These are phyloP conservation scores for Cytauxzoon felis DNA, from an alignment of 169 alveolate genomes.

Conservation along the genomic window DNA sequence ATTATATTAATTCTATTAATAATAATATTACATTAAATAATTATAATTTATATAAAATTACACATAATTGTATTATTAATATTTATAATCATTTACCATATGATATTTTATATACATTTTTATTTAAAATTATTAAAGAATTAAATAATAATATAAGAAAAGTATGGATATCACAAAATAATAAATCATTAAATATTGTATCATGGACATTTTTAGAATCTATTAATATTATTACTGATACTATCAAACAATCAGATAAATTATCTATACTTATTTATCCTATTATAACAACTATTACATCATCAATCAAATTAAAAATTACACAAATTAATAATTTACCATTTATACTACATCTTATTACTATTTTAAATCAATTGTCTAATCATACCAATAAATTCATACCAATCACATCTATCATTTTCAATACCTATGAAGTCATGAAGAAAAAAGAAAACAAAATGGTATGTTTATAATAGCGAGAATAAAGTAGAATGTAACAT, in stretches of 20 bases:
- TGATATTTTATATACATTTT: slow-evolving; percentile 17
- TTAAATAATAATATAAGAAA: slow-evolving; percentile 43
- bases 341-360: slow-evolving; percentile 41
- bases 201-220: slow-evolving; percentile 60
- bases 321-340: slow-evolving; percentile 28
- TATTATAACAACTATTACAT: slow-evolving; percentile 38
- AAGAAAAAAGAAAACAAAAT: slow-evolving; percentile 5
- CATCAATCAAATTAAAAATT: slow-evolving; percentile 28
- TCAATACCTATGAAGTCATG: slow-evolving; percentile 34
- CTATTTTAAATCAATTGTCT: slow-evolving; percentile 34
- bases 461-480: slow-evolving; percentile 2
- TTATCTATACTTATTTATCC: slow-evolving; percentile 42
- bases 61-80: slow-evolving; percentile 52
- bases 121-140: slow-evolving; percentile 41
- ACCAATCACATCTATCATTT: slow-evolving; percentile 28
- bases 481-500: no score
- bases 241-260: slow-evolving; percentile 9
- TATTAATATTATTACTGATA: slow-evolving; percentile 41
- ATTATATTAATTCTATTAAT: slow-evolving; percentile 17
- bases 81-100: slow-evolving; percentile 14
- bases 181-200: not conserved
- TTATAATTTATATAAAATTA: slow-evolving; percentile 37
- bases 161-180: slow-evolving; percentile 32
- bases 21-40: slow-evolving; percentile 32
- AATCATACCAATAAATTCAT: slow-evolving; percentile 39